Percentiles rank a stretch among this genome's conserved stretches.
Conservation (phyloP, 1,284 basidiomycete species). For the Lignosus rhinocerotis region DNA sequence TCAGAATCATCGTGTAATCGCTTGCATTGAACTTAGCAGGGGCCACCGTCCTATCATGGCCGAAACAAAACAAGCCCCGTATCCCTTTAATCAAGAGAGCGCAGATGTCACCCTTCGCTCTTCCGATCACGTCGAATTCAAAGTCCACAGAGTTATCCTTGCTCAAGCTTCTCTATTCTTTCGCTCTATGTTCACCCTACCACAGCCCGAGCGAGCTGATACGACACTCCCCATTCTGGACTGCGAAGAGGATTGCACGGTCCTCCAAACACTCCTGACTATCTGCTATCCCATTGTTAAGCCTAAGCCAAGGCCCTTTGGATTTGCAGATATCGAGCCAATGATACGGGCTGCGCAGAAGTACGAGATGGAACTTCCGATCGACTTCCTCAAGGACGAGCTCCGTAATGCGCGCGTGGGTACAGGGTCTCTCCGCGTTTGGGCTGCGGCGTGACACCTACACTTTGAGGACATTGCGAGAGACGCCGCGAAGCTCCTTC, state of each 20-base stretch:
- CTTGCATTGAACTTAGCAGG: too few species aligned
- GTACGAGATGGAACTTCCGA: conserved; percentile 22
- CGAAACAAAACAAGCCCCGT: neutral
- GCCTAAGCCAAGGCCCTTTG: conserved; percentile 9
- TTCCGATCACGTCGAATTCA: conserved; percentile 38
- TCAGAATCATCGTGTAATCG: too few species aligned
- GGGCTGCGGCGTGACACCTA: conserved; percentile 14
- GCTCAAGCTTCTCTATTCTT: conserved; percentile 44
- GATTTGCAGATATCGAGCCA: conserved; percentile 1
- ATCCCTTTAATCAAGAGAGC: conserved; percentile 1
- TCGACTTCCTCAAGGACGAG: neutral
- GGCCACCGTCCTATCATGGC: neutral
- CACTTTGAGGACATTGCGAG: conserved; percentile 9
- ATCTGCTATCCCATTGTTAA: conserved; percentile 40
- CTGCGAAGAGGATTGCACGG: conserved; percentile 36
- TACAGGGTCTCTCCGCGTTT: conserved; percentile 10
- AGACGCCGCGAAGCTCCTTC: neutral
- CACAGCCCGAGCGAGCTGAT: conserved; percentile 17
- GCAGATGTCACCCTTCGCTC: conserved; percentile 34
- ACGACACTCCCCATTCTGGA: conserved; percentile 21
- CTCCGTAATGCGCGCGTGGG: neutral
- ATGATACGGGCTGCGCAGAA: conserved; percentile 20
- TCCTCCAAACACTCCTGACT: conserved; percentile 37
- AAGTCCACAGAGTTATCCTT: conserved; percentile 37
- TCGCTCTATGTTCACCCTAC: conserved; percentile 38